phyloP scores from a whole-genome alignment of 163 green algal species.

The Coccomyxa subellipsoidea region DNA sequence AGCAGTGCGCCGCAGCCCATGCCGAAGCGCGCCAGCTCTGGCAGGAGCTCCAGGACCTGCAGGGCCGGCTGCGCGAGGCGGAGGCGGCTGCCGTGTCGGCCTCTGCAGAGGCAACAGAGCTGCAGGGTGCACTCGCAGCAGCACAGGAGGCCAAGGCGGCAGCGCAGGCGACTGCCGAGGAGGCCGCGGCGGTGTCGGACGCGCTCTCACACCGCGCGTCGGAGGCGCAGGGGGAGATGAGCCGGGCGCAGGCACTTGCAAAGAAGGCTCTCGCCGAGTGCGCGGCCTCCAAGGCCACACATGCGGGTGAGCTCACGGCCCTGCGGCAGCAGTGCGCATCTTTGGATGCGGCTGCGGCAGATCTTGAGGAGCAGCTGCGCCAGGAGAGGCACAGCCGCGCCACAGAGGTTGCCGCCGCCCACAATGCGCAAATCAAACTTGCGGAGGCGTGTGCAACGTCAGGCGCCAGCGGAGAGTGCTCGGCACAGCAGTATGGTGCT shows the following conservation, averaged over 20 bases:
- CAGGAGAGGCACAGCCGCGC: not conserved
- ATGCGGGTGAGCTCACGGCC: not conserved
- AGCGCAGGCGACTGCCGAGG: not conserved
- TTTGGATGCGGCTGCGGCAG: not conserved
- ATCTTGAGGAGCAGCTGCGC: not conserved
- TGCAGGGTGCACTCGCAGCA: not conserved
- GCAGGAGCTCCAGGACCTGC: not conserved
- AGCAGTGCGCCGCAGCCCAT: not conserved
- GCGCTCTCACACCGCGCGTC: not conserved
- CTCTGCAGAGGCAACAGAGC: not conserved
- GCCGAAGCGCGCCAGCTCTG: not conserved
- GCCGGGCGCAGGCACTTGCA: not conserved
- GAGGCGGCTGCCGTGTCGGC: not conserved
- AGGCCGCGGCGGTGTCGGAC: not conserved
- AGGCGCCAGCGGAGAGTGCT: too few relatives aligned
- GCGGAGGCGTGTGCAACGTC: too few relatives aligned
- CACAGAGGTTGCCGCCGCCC: not conserved
- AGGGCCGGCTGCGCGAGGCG: not conserved
- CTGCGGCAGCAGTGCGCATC: not conserved
- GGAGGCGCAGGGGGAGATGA: not conserved
- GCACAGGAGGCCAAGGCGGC: not conserved
- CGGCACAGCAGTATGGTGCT: not conserved
- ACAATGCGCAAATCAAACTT: too few relatives aligned
- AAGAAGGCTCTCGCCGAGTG: not conserved
- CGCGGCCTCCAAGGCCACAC: not conserved